phyloP scores from a whole-genome alignment of 139 green algal species.

The Chlamydomonas eustigma region DNA sequence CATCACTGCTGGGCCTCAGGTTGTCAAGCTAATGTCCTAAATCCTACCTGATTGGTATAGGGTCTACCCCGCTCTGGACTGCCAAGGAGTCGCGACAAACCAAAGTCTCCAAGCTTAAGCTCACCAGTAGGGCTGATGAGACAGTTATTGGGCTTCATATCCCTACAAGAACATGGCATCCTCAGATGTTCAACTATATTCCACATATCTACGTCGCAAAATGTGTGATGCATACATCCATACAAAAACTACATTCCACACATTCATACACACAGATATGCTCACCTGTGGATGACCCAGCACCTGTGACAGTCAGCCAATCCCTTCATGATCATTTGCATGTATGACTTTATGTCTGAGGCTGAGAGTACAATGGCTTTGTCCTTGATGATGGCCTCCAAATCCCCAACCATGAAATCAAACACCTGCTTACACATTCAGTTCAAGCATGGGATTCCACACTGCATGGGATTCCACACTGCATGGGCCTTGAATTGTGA shows the following conservation, averaged over 20 bases:
- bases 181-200: not conserved
- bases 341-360: constrained; percentile 84
- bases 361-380: constrained; percentile 56
- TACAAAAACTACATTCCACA: too few species aligned
- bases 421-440: constrained; percentile 77
- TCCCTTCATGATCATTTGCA: constrained; percentile 65
- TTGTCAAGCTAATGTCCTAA: too few species aligned
- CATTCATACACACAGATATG: too few species aligned
- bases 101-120: constrained; percentile 91
- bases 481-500: too few species aligned
- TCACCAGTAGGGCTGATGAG: constrained; percentile 54
- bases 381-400: constrained; percentile 84
- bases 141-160: constrained; percentile 25
- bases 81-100: constrained; percentile 69
- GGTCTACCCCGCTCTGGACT: constrained; percentile 46
- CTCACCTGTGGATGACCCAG: constrained; percentile 15
- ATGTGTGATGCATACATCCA: too few species aligned
- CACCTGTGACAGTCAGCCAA: constrained; percentile 65
- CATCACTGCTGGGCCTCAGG: too few species aligned
- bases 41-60: constrained; percentile 59
- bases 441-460: too few species aligned
- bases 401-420: constrained; percentile 77
- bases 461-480: too few species aligned
- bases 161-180: not conserved
- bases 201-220: not conserved